Conservation (phyloP, 306 rosid species). For the Prunus kanzakura region DNA sequence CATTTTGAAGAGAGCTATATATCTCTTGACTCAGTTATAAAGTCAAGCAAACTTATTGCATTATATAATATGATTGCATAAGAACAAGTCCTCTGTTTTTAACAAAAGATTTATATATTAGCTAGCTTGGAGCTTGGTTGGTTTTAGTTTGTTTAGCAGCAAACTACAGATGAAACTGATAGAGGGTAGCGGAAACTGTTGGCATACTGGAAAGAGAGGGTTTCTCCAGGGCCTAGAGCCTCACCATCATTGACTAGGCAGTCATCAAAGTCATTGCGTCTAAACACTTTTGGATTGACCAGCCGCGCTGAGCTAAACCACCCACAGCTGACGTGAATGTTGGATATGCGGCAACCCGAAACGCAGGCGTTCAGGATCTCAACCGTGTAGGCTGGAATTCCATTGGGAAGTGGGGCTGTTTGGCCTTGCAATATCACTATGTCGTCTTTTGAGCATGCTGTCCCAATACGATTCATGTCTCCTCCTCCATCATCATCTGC, state of each 20-base stretch:
- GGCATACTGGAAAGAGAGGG: constrained; percentile 58
- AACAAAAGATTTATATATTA: too few relatives aligned
- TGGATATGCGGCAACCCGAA: constrained; percentile 47
- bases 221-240: constrained; percentile 39
- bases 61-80: not conserved
- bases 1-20: not conserved
- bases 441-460: constrained; percentile 45
- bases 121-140: not conserved
- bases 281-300: constrained; percentile 48
- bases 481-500: not conserved
- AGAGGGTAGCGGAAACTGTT: constrained; percentile 47
- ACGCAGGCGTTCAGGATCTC: constrained; percentile 45
- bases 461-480: constrained; percentile 27
- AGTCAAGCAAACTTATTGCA: not conserved
- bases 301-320: constrained; percentile 63
- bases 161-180: constrained; percentile 49
- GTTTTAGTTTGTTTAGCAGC: constrained; percentile 12
- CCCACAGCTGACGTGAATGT: constrained; percentile 57
- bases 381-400: constrained; percentile 52
- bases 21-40: not conserved
- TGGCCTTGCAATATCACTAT: constrained; percentile 43
- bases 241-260: constrained; percentile 56
- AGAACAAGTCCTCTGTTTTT: too few relatives aligned
- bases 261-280: constrained; percentile 41
- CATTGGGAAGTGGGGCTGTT: constrained; percentile 43